Evolutionary conservation across 1,284 basidiomycete genomes (phyloP), one percentile per base, ranked within the genome.

Genomic region (Earliella scabrosa): DNA sequence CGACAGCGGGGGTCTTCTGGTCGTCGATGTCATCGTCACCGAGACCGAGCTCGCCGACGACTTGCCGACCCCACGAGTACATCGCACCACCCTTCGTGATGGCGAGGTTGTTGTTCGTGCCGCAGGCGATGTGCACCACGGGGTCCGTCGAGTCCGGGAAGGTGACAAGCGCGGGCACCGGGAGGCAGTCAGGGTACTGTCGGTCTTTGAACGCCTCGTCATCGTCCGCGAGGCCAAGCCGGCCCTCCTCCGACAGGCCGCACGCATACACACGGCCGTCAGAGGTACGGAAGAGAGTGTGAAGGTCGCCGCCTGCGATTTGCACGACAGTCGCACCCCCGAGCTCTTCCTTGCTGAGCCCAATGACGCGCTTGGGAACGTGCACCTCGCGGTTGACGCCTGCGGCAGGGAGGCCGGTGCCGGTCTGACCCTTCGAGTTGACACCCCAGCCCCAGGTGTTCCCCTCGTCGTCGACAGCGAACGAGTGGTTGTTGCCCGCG

Each of bases 371-470:
- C 54, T 82, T 83, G 1, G 96, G 95, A 1, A 83, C 75, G 45
- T 83, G 81, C 41, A 97, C 81, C 58, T 88, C 80, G 24, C 72
- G 69, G 55, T 80, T 75, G 54, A 79, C 78, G 20, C 77, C 79
- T 4, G 74, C 70, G 27, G 77, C 78, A 18, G 80, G 73, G 32
- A 73, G 68, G 21, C 78, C 79, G 8, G 85, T 77, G 32, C 89
- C 90, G 0, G 82, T 83, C 71, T 93, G 90, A 27, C 83, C 81
- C 71, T 83, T 83, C 36, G 81, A 88, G 74, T 98, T 97, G 58
- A 96, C 78, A 23, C 95, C 95, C 95, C 95, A 98, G 2, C 86
- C 93, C 82, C 87, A 97, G 3, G 95, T 90, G 46, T 83, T 82
- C 35, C 94, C 95, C 21, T 80, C 76, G 60, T 88, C 82, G 71